Base-by-base conservation (phyloP, 2,329 filamentous ascomycete genomes). In the Chlorencoelia australis region DNA sequence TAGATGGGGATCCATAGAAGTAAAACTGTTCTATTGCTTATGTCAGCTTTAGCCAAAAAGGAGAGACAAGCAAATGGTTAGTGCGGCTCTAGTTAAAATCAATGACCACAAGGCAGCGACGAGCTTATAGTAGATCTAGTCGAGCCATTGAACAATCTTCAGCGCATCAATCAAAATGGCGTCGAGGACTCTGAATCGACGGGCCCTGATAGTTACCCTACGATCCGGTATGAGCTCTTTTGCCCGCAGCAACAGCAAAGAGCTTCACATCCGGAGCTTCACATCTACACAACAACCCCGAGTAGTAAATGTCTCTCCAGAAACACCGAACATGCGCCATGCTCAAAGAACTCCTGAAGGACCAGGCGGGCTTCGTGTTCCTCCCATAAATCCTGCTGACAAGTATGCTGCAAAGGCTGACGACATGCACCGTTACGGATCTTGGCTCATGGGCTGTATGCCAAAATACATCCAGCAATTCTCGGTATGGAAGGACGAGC, bases 401-500 rank as follows among this genome's bases (percentile, higher is more conserved):
- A 94, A 91, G 65, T 93, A 87, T 65, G 71, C 81, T 59, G 79
- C 83, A 58, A 91, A 89, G 67, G 76, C 83, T 50, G 83, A 94
- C 49, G 74, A 80, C 58, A 70, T 96, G 58, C 91, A 98, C 71
- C 82, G 79, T 56, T 98, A 98, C 59, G 91, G 91, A 55, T 79
- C 93, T 58, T 98, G 94, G 74, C 68, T 98, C 56, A 89, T 98
- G 76, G 88, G 87, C 50, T 94, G 85, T 63, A 66, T 98, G 57
- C 93, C 91, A 54, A 96, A 95, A 71, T 95, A 94, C 65, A 76
- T 98, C 54, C 93, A 98, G 68, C 91, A 98, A 67, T 96, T 96
- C 68, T 94, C 88, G 9, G 89, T 98, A 38, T 98, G 91, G 91
- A 98, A 98, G 68, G 91, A 98, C 59, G 91, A 98, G 65, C 77